Evolutionary conservation across 805 yeast species (phyloP).

Genomic region (Lachancea quebecensis): DNA sequence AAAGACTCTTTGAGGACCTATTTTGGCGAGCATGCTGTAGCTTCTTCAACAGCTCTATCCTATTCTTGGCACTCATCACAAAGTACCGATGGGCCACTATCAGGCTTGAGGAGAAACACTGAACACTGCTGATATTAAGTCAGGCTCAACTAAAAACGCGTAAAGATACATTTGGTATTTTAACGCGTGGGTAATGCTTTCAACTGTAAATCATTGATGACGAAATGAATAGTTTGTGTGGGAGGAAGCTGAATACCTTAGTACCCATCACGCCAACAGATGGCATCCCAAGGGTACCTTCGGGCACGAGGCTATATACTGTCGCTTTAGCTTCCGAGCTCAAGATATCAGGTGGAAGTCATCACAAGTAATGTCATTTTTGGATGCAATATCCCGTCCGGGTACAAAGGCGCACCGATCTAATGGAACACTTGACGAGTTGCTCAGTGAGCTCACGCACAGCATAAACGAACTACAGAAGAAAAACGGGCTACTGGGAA

Average conservation of each 20-base stretch:
- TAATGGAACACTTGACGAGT: slow-evolving; percentile 1
- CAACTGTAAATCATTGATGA: no score
- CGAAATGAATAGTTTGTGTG: background rate
- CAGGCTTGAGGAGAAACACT: no score
- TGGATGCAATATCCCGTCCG: slow-evolving; percentile 1
- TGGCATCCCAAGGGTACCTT: no score
- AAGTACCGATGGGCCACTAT: background rate
- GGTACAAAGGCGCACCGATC: background rate
- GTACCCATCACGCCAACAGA: no score
- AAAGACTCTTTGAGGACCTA: slow-evolving; percentile 17
- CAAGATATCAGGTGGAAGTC: background rate
- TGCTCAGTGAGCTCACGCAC: slow-evolving; percentile 1
- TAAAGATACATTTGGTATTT: no score
- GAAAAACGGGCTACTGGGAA: slow-evolving; percentile 14
- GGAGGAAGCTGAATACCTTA: background rate
- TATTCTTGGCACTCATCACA: slow-evolving; percentile 36
- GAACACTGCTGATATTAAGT: background rate
- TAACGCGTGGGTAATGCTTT: no score
- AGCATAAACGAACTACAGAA: slow-evolving; percentile 8
- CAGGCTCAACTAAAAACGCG: background rate
- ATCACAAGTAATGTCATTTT: slow-evolving; percentile 2
- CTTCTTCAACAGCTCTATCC: slow-evolving; percentile 53
- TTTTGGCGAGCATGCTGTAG: slow-evolving; percentile 49
- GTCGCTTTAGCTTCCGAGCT: background rate
- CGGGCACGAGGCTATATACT: no score